Percentiles rank a stretch among this genome's conserved stretches.
Evolutionary conservation across 345 rosid species (phyloP).

Genomic region (Brassica rapa): DNA sequence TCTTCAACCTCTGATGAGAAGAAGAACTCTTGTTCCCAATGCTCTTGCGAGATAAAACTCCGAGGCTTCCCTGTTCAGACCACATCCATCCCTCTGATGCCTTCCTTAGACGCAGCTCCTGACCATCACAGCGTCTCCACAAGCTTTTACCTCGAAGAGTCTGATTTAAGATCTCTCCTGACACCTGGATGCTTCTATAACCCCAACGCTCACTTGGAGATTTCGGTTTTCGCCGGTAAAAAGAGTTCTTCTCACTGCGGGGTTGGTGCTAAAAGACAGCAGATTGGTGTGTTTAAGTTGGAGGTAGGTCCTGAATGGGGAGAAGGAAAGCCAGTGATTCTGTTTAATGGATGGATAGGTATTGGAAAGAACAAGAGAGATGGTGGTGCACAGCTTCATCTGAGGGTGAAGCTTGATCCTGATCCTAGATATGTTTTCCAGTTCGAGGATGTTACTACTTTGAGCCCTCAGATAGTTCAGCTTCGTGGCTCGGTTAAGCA

Average conservation of each 20-base stretch:
- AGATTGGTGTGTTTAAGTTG: slow-evolving; percentile 74
- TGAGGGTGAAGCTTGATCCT: slow-evolving; percentile 87
- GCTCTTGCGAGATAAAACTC: slow-evolving; percentile 78
- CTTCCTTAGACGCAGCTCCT: slow-evolving; percentile 72
- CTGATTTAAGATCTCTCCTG: slow-evolving; percentile 74
- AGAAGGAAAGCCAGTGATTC: slow-evolving; percentile 67
- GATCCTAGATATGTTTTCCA: slow-evolving; percentile 94
- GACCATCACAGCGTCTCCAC: slow-evolving; percentile 74
- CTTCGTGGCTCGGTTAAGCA: slow-evolving; percentile 89
- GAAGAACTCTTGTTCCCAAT: slow-evolving; percentile 55
- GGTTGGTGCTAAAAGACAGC: slow-evolving; percentile 71
- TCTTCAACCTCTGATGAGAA: slow-evolving; percentile 46
- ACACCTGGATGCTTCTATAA: slow-evolving; percentile 81
- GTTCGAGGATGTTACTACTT: slow-evolving; percentile 80
- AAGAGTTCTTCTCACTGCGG: slow-evolving; percentile 72
- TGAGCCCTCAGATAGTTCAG: slow-evolving; percentile 95
- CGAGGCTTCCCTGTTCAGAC: slow-evolving; percentile 90
- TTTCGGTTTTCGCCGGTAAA: slow-evolving; percentile 64
- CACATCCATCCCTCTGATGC: slow-evolving; percentile 64
- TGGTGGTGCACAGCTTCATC: slow-evolving; percentile 74
- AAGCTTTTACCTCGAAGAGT: slow-evolving; percentile 89
- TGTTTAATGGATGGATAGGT: slow-evolving; percentile 87
- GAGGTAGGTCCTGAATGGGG: slow-evolving; percentile 94
- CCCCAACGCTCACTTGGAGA: slow-evolving; percentile 68
- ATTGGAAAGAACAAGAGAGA: slow-evolving; percentile 82